Evolutionary conservation across 192 early-diverging fungal genomes (phyloP).

Genomic region (Umbelopsis ramanniana): DNA sequence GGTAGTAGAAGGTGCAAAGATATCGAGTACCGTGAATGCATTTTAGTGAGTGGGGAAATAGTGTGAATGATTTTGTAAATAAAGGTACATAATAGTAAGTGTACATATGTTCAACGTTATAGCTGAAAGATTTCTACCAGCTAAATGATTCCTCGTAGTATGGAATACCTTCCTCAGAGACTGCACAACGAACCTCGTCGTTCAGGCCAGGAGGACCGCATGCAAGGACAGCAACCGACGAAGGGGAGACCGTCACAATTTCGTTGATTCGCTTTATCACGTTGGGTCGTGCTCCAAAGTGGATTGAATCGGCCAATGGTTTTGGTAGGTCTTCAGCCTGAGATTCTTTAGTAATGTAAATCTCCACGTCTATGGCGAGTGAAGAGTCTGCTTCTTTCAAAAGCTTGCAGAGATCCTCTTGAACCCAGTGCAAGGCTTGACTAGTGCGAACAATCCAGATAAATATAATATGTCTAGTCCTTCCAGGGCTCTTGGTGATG

Average conservation of each 20-base stretch:
- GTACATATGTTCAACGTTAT: too few species aligned
- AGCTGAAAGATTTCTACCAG: neutral
- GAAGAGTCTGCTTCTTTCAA: neutral
- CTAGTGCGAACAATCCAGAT: conserved; percentile 6
- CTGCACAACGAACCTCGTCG: neutral
- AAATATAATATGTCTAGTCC: conserved; percentile 13
- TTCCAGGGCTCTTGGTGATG: neutral
- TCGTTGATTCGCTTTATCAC: neutral
- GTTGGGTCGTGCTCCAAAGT: neutral
- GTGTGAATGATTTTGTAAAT: too few species aligned
- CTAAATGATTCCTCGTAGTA: conserved; percentile 29
- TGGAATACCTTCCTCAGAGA: conserved; percentile 6
- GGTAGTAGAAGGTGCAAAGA: too few species aligned
- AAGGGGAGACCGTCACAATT: neutral
- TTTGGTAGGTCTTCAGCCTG: neutral
- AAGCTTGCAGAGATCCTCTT: neutral
- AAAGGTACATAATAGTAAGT: too few species aligned
- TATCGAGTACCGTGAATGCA: too few species aligned
- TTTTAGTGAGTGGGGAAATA: too few species aligned
- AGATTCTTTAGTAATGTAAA: conserved; percentile 6
- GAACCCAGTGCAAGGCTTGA: neutral
- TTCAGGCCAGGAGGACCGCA: conserved; percentile 24
- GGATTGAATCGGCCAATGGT: neutral
- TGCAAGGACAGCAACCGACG: conserved; percentile 15
- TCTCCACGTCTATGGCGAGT: neutral